Evolutionary conservation across 345 rosid species (phyloP).

Genomic region (Lepidium sativum): DNA sequence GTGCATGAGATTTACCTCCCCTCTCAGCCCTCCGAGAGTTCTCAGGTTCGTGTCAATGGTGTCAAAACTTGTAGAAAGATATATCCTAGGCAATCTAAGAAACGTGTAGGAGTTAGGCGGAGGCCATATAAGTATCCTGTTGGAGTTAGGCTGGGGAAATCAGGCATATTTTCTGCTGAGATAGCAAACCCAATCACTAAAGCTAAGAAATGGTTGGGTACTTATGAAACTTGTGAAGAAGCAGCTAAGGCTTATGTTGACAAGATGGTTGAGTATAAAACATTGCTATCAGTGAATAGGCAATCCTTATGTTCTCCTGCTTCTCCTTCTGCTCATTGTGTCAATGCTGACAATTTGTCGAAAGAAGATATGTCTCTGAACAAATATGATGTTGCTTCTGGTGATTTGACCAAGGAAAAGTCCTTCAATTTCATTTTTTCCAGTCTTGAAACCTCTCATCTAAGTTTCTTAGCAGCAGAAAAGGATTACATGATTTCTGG

Average conservation of each 20-base stretch:
- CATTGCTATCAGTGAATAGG: conserved; percentile 30
- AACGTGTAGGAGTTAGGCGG: no score
- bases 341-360: conserved; percentile 2
- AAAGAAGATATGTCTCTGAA: neutral
- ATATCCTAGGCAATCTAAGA: neutral
- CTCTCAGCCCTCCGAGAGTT: neutral
- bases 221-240: conserved; percentile 57
- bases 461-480: conserved; percentile 35
- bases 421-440: conserved; percentile 14
- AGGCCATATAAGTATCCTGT: conserved; percentile 9
- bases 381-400: conserved; percentile 1
- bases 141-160: conserved; percentile 80
- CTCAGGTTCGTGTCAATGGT: conserved; percentile 43
- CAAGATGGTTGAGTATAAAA: conserved; percentile 55
- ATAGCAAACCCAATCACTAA: conserved; percentile 54
- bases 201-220: conserved; percentile 72
- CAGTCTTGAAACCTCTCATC: conserved; percentile 37
- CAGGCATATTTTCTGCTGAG: conserved; percentile 98
- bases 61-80: conserved; percentile 26
- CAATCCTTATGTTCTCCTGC: conserved; percentile 11
- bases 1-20: conserved; percentile 50
- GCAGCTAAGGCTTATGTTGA: conserved; percentile 68
- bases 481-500: conserved; percentile 31
- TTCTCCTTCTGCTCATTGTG: conserved; percentile 10
- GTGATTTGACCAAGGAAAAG: conserved; percentile 8